Evolutionary conservation across 225 moss, liverwort and hornwort genomes (phyloP).

Genomic region (Marchantia polymorpha): DNA sequence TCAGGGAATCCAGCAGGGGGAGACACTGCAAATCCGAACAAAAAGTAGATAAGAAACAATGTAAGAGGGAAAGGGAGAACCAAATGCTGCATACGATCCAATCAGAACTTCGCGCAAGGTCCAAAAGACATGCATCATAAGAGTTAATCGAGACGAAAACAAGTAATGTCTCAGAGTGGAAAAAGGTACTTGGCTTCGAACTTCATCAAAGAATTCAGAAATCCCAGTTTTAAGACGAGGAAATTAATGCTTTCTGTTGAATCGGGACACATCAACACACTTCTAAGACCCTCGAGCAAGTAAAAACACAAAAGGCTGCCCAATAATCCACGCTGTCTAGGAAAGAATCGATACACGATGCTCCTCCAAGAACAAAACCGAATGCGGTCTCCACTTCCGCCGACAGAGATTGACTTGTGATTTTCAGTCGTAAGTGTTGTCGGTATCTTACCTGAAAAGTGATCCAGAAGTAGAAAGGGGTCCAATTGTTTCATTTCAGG

Average conservation of each 20-base stretch:
- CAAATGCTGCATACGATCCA: no score
- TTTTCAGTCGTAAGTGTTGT: background rate
- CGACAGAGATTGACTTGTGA: background rate
- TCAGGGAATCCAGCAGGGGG: slow-evolving; percentile 91
- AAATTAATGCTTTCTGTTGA: no score
- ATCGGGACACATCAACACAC: no score
- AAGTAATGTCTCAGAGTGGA: no score
- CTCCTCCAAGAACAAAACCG: background rate
- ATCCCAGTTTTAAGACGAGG: no score
- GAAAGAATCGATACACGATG: background rate
- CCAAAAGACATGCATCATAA: no score
- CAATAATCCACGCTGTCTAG: background rate
- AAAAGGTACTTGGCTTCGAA: no score
- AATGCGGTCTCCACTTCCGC: background rate
- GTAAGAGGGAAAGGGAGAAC: no score
- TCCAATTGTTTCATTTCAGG: slow-evolving; percentile 87
- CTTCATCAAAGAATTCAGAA: no score
- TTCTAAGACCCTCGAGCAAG: background rate
- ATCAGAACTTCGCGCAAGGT: no score
- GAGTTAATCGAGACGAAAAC: no score
- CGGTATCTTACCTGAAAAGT: slow-evolving; percentile 51
- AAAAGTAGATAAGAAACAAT: background rate
- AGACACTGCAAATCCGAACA: slow-evolving; percentile 48
- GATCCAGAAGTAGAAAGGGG: slow-evolving; percentile 82
- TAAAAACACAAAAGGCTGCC: background rate